A percentile compares a stretch with the other conserved stretches of the same genome.
These are phyloP conservation scores for Zygosaccharomyces lentus DNA, from an alignment of 805 yeast species.

Conservation along the genomic window DNA sequence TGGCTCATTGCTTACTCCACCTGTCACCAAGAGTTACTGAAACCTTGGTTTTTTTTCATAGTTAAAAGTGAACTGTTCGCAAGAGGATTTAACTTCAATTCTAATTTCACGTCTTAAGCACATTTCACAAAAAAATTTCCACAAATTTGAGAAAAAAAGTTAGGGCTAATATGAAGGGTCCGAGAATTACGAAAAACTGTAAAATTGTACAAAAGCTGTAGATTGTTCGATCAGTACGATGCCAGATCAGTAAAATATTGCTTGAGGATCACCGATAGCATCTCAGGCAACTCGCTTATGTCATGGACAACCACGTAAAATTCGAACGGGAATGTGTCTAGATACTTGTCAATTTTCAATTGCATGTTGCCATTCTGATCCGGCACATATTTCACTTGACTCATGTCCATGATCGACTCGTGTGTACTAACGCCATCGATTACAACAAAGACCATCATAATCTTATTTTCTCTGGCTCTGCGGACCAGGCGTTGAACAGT, in stretches of 20 bases:
- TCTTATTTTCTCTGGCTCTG: conserved; percentile 83
- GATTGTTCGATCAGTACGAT: background rate
- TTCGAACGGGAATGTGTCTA: conserved; percentile 95
- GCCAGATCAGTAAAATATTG: conserved; percentile 84
- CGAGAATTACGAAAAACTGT: background rate
- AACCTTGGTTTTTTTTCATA: too few relatives aligned
- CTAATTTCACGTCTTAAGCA: background rate
- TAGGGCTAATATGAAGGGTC: background rate
- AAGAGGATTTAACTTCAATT: background rate
- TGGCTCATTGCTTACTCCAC: background rate
- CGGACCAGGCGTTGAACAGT: conserved; percentile 79
- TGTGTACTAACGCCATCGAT: conserved; percentile 83
- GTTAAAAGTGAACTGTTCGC: too few relatives aligned
- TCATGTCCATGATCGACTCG: conserved; percentile 91
- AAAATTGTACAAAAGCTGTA: background rate
- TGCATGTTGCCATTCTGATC: conserved; percentile 66
- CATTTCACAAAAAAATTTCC: background rate
- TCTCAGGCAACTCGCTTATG: conserved; percentile 84
- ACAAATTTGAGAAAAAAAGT: background rate
- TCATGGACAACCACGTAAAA: conserved; percentile 91
- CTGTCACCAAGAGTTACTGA: background rate
- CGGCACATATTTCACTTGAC: conserved; percentile 78
- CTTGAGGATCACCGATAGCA: conserved; percentile 81
- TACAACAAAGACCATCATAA: conserved; percentile 92
- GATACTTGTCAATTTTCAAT: conserved; percentile 73